Evolutionary conservation across 495 filamentous ascomycete species (phyloP).

Genomic region (Friedmanniomyces endolithicus): DNA sequence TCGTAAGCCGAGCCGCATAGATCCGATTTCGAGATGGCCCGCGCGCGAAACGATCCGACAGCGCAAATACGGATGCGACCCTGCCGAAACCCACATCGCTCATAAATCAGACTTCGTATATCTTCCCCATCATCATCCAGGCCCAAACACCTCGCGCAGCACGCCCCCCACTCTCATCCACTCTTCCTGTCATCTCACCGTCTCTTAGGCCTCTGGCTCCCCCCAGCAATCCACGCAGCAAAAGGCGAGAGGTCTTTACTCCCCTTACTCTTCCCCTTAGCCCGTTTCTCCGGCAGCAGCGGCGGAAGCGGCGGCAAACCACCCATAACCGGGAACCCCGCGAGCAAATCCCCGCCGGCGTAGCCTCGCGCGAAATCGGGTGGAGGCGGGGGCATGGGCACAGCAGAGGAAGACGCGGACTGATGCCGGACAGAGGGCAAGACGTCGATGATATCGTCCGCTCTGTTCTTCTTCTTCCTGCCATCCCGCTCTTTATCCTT

Average conservation of each 20-base stretch:
- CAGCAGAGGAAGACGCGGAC: not conserved
- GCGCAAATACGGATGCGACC: no score
- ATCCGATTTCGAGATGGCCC: no score
- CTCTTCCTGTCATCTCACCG: not conserved
- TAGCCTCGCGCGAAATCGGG: not conserved
- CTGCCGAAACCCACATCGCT: no score
- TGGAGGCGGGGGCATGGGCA: conserved; percentile 4
- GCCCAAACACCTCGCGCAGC: no score
- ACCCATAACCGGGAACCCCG: not conserved
- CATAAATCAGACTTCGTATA: no score
- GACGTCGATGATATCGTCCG: not conserved
- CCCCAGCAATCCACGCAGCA: conserved; percentile 14
- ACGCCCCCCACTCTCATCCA: no score
- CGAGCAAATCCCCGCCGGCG: not conserved
- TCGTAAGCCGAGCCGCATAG: no score
- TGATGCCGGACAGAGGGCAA: no score
- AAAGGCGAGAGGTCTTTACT: conserved; percentile 1
- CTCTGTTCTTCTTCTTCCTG: conserved; percentile 1
- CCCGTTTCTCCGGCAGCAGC: not conserved
- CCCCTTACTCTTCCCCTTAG: conserved; percentile 6
- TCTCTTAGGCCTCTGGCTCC: not conserved
- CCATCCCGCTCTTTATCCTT: conserved; percentile 5
- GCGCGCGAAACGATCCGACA: no score
- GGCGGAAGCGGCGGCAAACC: not conserved
- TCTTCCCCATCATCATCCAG: no score